phyloP scores from a whole-genome alignment of 106 monocot species.

The Dioscorea dumetorum region DNA sequence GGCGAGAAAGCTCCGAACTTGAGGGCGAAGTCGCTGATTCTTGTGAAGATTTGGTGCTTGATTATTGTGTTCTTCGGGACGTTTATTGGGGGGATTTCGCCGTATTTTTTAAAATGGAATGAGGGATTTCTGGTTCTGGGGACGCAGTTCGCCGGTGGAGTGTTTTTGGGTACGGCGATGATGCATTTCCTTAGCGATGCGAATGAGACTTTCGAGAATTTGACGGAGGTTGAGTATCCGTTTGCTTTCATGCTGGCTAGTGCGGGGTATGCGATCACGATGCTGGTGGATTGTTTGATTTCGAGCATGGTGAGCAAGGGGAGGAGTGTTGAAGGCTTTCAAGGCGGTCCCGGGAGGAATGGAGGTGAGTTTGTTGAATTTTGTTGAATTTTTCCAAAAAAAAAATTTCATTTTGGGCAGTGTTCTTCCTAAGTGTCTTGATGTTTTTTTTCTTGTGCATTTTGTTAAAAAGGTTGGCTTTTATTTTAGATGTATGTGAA shows the following conservation, averaged over 20 bases:
- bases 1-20: constrained; percentile 16
- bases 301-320: constrained; percentile 20
- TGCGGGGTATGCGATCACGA: constrained; percentile 54
- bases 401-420: too few relatives aligned
- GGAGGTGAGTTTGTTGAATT: constrained; percentile 6
- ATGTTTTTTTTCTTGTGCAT: too few relatives aligned
- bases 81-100: constrained; percentile 64
- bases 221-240: constrained; percentile 47
- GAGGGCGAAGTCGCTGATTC: constrained; percentile 38
- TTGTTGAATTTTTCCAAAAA: too few relatives aligned
- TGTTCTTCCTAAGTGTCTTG: too few relatives aligned
- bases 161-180: constrained; percentile 84
- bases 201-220: constrained; percentile 54
- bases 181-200: constrained; percentile 85
- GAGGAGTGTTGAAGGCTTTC: constrained; percentile 3
- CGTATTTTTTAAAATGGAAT: constrained; percentile 79
- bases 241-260: constrained; percentile 82
- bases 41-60: constrained; percentile 67
- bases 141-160: constrained; percentile 88
- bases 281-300: constrained; percentile 61
- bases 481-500: too few relatives aligned
- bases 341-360: not conserved
- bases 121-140: constrained; percentile 60
- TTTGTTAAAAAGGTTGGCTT: too few relatives aligned
- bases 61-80: constrained; percentile 54